A percentile compares a stretch with the other conserved stretches of the same genome.
Conservation (phyloP, 2,329 filamentous ascomycete genomes). For the Aspergillus nomiae region DNA sequence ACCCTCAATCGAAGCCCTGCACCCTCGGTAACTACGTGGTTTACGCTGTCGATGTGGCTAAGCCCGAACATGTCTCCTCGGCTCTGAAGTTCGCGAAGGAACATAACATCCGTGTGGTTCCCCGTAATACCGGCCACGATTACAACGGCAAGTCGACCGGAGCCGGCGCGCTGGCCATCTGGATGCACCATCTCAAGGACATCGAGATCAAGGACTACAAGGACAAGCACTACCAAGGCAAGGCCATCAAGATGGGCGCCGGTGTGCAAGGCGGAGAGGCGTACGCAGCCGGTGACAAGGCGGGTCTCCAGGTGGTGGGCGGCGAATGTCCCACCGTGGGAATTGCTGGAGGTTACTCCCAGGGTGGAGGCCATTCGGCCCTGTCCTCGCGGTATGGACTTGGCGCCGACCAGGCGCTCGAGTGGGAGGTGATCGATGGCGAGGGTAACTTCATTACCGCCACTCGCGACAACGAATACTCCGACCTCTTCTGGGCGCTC, state of each 20-base stretch:
- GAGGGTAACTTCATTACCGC: constrained; percentile 53
- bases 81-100: constrained; percentile 45
- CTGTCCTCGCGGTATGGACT: constrained; percentile 60
- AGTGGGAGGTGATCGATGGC: constrained; percentile 59
- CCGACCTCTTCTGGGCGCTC: constrained; percentile 65
- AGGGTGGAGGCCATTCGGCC: constrained; percentile 62
- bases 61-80: constrained; percentile 25
- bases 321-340: constrained; percentile 60
- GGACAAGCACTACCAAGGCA: constrained; percentile 49
- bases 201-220: constrained; percentile 36
- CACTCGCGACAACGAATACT: constrained; percentile 46
- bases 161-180: constrained; percentile 49
- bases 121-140: constrained; percentile 47
- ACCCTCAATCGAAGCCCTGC: constrained; percentile 30
- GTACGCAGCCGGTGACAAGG: constrained; percentile 48
- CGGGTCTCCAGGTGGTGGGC: constrained; percentile 55
- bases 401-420: constrained; percentile 60
- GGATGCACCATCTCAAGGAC: constrained; percentile 36
- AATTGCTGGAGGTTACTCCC: constrained; percentile 60
- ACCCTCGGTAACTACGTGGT: constrained; percentile 30
- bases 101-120: constrained; percentile 54
- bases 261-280: constrained; percentile 56
- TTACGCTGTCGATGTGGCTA: constrained; percentile 41
- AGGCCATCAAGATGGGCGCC: constrained; percentile 57
- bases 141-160: constrained; percentile 61